Conservation (phyloP, 805 yeast species). For the Sungouiella blattae region DNA sequence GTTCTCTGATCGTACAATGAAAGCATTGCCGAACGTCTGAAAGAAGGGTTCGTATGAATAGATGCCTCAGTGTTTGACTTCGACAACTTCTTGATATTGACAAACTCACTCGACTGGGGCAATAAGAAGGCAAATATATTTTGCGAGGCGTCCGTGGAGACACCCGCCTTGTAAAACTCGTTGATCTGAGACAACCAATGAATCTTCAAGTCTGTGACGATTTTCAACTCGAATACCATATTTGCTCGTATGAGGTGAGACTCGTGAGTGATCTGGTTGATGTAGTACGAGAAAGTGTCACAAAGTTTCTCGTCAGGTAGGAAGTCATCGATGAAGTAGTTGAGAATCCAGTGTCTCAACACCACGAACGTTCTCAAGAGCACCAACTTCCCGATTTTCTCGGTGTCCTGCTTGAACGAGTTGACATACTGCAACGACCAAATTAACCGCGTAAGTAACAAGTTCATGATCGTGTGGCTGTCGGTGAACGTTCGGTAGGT, state of each 20-base stretch:
- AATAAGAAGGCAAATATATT: conserved; percentile 19
- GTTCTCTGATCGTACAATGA: conserved; percentile 38
- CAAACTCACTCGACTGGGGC: conserved; percentile 26
- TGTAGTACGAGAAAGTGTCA: conserved; percentile 46
- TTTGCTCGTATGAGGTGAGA: conserved; percentile 26
- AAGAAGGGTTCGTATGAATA: conserved; percentile 42
- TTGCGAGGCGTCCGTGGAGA: conserved; percentile 18
- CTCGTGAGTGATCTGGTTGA: conserved; percentile 34
- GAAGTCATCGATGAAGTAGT: conserved; percentile 83
- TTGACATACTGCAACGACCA: conserved; percentile 62
- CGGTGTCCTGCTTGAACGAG: conserved; percentile 21
- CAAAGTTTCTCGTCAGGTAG: conserved; percentile 29
- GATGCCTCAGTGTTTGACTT: conserved; percentile 36
- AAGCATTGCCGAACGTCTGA: conserved; percentile 43
- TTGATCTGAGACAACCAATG: conserved; percentile 36
- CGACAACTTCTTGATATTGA: conserved; percentile 19
- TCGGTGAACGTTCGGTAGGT: conserved; percentile 72
- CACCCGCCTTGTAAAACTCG: conserved; percentile 29
- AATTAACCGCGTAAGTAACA: conserved; percentile 60
- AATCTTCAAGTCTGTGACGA: conserved; percentile 35
- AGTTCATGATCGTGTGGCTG: conserved; percentile 53
- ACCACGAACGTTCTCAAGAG: conserved; percentile 82
- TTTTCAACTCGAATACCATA: conserved; percentile 35
- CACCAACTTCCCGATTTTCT: conserved; percentile 57
- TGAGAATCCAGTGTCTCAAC: conserved; percentile 83